Evolutionary conservation across 352 stramenopile species (phyloP).

Genomic region (Globisporangium viniferum): DNA sequence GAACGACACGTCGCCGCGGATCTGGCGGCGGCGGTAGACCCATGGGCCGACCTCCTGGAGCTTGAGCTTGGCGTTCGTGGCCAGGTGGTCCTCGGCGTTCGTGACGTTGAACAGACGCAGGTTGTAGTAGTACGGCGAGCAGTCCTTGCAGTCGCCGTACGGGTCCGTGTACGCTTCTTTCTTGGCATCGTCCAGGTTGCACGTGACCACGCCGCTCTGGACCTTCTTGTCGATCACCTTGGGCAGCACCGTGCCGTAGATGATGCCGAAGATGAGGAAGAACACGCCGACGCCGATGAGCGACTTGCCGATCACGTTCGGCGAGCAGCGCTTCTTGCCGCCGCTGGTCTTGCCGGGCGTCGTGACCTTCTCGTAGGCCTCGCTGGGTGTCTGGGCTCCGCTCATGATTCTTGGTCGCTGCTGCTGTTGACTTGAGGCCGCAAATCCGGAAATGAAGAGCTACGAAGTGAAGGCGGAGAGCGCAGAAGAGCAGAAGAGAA

Average conservation of each 20-base stretch:
- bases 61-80: slow-evolving; percentile 24
- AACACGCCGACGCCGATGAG: slow-evolving; percentile 32
- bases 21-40: slow-evolving; percentile 35
- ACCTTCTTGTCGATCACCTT: slow-evolving; percentile 40
- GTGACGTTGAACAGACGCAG: slow-evolving; percentile 35
- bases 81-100: slow-evolving; percentile 33
- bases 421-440: slow-evolving; percentile 1
- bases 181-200: slow-evolving; percentile 22
- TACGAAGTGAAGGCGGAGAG: not conserved
- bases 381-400: slow-evolving; percentile 11
- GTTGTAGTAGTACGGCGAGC: slow-evolving; percentile 54
- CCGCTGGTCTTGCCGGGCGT: slow-evolving; percentile 2
- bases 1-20: slow-evolving; percentile 25
- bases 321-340: slow-evolving; percentile 28
- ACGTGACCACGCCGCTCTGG: slow-evolving; percentile 38
- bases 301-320: slow-evolving; percentile 25
- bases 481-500: no score
- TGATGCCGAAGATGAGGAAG: slow-evolving; percentile 31
- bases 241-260: slow-evolving; percentile 38
- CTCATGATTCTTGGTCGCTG: not conserved
- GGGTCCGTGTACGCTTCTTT: slow-evolving; percentile 41
- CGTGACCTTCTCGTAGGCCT: slow-evolving; percentile 19
- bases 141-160: slow-evolving; percentile 59
- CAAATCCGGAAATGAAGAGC: slow-evolving; percentile 10
- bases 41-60: slow-evolving; percentile 28